A percentile compares a stretch with the other conserved stretches of the same genome.
phyloP scores from a whole-genome alignment of 2,329 filamentous ascomycete genomes.

The Colletotrichum shisoi region DNA sequence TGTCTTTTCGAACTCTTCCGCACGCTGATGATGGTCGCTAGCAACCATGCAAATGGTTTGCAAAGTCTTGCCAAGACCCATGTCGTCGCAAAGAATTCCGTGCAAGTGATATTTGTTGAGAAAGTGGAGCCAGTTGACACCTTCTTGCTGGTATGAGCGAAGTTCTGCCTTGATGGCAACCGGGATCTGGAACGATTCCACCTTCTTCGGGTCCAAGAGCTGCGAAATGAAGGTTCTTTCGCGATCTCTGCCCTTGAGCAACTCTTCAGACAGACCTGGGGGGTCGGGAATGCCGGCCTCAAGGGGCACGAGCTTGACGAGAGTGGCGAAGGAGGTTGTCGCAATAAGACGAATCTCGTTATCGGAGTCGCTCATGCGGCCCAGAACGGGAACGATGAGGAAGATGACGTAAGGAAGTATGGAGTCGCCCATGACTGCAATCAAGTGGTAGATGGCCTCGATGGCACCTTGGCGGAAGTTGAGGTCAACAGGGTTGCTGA shows the following conservation, averaged over 20 bases:
- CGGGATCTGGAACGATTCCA: slow-evolving; percentile 90
- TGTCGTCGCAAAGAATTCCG: slow-evolving; percentile 97
- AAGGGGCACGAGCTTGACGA: slow-evolving; percentile 95
- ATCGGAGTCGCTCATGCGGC: slow-evolving; percentile 97
- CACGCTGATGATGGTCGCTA: slow-evolving; percentile 93
- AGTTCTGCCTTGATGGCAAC: slow-evolving; percentile 97
- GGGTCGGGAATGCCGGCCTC: slow-evolving; percentile 98
- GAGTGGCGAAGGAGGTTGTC: slow-evolving; percentile 94
- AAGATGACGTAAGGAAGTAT: slow-evolving; percentile 99
- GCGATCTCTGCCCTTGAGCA: slow-evolving; percentile 88
- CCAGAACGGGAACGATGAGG: slow-evolving; percentile 94
- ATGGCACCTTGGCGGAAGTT: slow-evolving; percentile 91
- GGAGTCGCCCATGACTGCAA: slow-evolving; percentile 95
- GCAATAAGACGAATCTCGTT: slow-evolving; percentile 93
- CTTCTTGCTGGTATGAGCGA: slow-evolving; percentile 96
- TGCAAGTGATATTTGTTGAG: slow-evolving; percentile 98
- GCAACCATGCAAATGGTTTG: slow-evolving; percentile 98
- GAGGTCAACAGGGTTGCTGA: slow-evolving; percentile 88
- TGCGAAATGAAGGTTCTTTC: slow-evolving; percentile 97
- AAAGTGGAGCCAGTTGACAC: slow-evolving; percentile 98
- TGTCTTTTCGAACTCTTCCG: slow-evolving; percentile 87
- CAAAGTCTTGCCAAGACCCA: slow-evolving; percentile 97
- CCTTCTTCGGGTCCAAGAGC: slow-evolving; percentile 95
- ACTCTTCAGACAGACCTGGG: slow-evolving; percentile 85
- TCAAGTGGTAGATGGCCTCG: slow-evolving; percentile 94